Evolutionary conservation across 345 rosid species (phyloP), one percentile per base, ranked within the genome.

Genomic region (Draba incana): DNA sequence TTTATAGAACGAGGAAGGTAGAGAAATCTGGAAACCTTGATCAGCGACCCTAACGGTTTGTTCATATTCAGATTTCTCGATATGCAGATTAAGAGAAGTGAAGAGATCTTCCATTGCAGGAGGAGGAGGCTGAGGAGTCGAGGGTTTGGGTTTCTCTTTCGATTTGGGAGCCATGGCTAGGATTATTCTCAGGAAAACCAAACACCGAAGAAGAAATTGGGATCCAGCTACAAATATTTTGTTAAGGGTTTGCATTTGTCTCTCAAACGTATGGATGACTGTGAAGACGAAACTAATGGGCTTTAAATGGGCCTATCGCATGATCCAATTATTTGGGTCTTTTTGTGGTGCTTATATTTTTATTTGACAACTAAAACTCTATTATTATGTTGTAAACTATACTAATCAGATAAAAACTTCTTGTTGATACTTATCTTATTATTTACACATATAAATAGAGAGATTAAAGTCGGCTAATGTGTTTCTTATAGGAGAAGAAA

Each of bases 81-180:
- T 87, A 75, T 87, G 92, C 53, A 74, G 56, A 57, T 79, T 75
- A 69, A 92, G 90, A 25, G 81, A 65, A 47, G 86, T 59, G 88
- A 92, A 92, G 65, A 92, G 90, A 79, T 92, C 98, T 84, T 92
- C 98, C 68, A 92, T 80, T 37, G 86, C 43, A 1, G 89, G 84
- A 62, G 89, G 84, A 62, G 83, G 89, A 56, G 92, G 92, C 78
- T 82, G 92, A 44, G 83, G 65, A 23, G 73, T 35, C 2, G 84
- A 42, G 47, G 83, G 44, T 58, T 80, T 88, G 47, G 81, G 71
- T 79, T 84, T 88, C 6, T 84, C 88, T 66, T 81, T 86, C 45
- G 86, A 57, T 70, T 92, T 92, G 1, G 98, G 92, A 69, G 96
- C 85, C 98, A 92, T 92, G 66, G 80, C 14, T 25, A 9, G 37